Evolutionary conservation across 2,329 filamentous ascomycete genomes (phyloP).

Genomic region (Juglanconis oblonga): DNA sequence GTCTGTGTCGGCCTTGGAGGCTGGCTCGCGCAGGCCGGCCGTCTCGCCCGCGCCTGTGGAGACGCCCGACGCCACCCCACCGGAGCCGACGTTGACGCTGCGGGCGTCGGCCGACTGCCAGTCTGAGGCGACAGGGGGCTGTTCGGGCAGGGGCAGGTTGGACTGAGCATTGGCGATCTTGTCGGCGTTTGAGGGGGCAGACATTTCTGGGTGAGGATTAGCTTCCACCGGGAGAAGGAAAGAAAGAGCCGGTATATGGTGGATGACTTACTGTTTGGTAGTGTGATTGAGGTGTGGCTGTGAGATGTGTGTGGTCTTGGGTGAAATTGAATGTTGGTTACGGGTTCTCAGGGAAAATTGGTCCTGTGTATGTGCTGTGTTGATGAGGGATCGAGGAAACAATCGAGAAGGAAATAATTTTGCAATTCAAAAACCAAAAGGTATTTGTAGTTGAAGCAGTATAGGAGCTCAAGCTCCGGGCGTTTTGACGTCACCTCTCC

Average conservation of each 20-base stretch:
- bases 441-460: conserved; percentile 12
- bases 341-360: neutral
- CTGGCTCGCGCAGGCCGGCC: conserved; percentile 55
- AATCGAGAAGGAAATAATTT: neutral
- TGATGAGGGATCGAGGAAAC: neutral
- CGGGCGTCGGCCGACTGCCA: conserved; percentile 70
- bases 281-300: neutral
- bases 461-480: conserved; percentile 1
- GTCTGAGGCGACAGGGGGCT: conserved; percentile 74
- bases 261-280: conserved; percentile 8
- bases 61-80: conserved; percentile 50
- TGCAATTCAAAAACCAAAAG: neutral
- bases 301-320: neutral
- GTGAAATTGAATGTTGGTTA: neutral
- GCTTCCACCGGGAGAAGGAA: no score
- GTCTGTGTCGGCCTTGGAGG: conserved; percentile 54
- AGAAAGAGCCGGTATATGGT: neutral
- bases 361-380: neutral
- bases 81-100: conserved; percentile 69
- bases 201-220: conserved; percentile 29
- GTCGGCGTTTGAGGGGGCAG: conserved; percentile 50
- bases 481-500: conserved; percentile 14
- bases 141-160: conserved; percentile 76
- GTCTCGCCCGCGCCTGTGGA: conserved; percentile 47
- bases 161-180: conserved; percentile 66